Evolutionary conservation across 2,329 filamentous ascomycete genomes (phyloP), one percentile per base, ranked within the genome.

Genomic region (Dissoconium aciculare): DNA sequence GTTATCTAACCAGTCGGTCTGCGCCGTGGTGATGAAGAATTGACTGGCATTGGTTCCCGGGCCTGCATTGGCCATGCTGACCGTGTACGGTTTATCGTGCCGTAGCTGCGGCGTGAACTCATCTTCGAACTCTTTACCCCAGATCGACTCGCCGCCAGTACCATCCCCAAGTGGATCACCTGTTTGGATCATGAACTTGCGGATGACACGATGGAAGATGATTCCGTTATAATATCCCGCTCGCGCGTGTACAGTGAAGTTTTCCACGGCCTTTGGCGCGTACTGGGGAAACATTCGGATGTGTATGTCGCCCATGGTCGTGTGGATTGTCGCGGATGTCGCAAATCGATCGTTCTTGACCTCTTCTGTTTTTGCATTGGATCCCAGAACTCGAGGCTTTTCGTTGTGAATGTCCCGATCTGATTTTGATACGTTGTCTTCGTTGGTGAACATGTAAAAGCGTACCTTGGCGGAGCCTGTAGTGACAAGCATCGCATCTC

Each of bases 381-480:
- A 52, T 26, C 68, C 69, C 11, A 76, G 52, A 31, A 74, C 66
- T 2, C 72, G 77, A 0, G 87, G 89, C 45, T 84, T 85, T 58
- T 98, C 89, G 53, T 98, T 98, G 45, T 93, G 84, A 8, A 98
- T 68, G 53, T 98, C 89, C 43, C 89, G 75, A 19, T 77, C 76
- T 5, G 79, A 78, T 54, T 87, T 92, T 43, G 75, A 78, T 30
- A 89, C 68, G 14, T 83, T 78, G 21, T 76, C 71, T 23, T 93
- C 80, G 54, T 94, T 92, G 19, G 82, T 93, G 57, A 94, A 98
- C 74, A 95, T 84, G 66, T 94, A 98, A 60, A 98, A 98, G 24
- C 91, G 78, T 15, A 79, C 71, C 58, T 93, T 95, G 39, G 76
- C 79, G 27, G 80, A 76, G 1, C 76, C 87, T 0, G 89, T 95